Evolutionary conservation across 495 filamentous ascomycete genomes (phyloP).

Genomic region (Chaetomium tenue): DNA sequence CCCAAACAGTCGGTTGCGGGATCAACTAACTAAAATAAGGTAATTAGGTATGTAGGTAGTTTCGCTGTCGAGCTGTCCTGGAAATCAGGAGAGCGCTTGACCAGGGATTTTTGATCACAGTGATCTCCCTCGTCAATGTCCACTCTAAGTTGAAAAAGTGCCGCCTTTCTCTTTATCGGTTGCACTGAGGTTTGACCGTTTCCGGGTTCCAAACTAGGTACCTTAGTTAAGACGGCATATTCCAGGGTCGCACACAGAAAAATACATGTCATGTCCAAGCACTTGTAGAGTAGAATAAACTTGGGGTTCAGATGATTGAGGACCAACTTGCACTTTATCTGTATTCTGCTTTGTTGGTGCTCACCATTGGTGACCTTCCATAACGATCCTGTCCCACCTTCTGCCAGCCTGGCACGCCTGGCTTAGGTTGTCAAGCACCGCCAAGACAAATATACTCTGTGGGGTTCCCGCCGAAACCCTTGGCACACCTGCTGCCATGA

Average conservation of each 20-base stretch:
- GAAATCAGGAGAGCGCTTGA: not conserved
- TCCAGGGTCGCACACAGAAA: not conserved
- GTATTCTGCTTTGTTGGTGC: not conserved
- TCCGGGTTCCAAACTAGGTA: no score
- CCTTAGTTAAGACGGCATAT: not conserved
- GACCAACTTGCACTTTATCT: not conserved
- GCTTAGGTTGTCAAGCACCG: slow-evolving; percentile 4
- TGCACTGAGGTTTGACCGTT: not conserved
- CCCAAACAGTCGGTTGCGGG: slow-evolving; percentile 7
- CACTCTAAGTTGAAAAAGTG: not conserved
- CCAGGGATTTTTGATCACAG: not conserved
- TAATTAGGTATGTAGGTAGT: no score
- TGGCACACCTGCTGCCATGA: slow-evolving; percentile 9
- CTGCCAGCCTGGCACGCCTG: not conserved
- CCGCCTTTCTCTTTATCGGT: not conserved
- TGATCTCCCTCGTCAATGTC: not conserved
- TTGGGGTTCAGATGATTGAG: not conserved
- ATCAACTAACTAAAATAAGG: no score
- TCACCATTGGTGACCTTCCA: not conserved
- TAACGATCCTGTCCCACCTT: no score
- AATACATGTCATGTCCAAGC: not conserved
- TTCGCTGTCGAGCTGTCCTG: not conserved
- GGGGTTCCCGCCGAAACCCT: slow-evolving; percentile 13
- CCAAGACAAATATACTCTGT: slow-evolving; percentile 14
- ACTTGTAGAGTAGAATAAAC: not conserved